Base-by-base conservation (phyloP, 2,329 filamentous ascomycete species). In the Rhinocladiella mackenziei region DNA sequence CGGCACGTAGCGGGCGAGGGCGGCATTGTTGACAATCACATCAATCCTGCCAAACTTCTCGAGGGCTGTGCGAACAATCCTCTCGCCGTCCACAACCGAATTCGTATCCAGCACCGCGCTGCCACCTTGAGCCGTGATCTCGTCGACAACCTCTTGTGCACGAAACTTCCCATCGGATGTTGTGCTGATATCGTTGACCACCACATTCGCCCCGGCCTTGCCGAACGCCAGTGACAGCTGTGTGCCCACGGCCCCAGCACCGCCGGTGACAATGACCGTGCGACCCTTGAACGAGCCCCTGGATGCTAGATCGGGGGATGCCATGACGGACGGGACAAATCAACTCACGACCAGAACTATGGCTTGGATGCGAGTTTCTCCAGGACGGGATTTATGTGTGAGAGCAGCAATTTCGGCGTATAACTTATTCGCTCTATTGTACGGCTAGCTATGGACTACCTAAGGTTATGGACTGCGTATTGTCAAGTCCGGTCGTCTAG, bases 51-150 rank as follows among this genome's bases (percentile, higher is more conserved):
- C 18, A 22, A 28, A 43, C 14, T 18, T 3, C 4, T 35, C 19
- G 8, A 43, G 5, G 7, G 39, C 31, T 4, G 22, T 86, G 64
- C 95, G 85, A 56, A 96, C 72, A 65, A 97, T 89, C 91, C 91
- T 97, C 68, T 97, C 91, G 63, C 84, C 71, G 65, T 97, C 91
- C 66, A 83, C 89, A 79, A 96, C 92, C 72, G 96, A 96, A 78
- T 94, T 94, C 75, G 97, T 96, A 76, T 86, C 89, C 62, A 96
- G 68, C 76, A 94, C 89, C 47, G 92, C 92, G 69, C 94, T 92
- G 66, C 92, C 91, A 66, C 92, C 91, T 41, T 83, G 84, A 62
- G 82, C 77, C 68, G 83, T 88, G 55, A 72, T 72, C 56, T 72
- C 66, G 4, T 69, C 59, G 36, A 72, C 69, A 10, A 72, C 67